Conservation (phyloP, 495 filamentous ascomycete species). For the Aspergillus panamensis region DNA sequence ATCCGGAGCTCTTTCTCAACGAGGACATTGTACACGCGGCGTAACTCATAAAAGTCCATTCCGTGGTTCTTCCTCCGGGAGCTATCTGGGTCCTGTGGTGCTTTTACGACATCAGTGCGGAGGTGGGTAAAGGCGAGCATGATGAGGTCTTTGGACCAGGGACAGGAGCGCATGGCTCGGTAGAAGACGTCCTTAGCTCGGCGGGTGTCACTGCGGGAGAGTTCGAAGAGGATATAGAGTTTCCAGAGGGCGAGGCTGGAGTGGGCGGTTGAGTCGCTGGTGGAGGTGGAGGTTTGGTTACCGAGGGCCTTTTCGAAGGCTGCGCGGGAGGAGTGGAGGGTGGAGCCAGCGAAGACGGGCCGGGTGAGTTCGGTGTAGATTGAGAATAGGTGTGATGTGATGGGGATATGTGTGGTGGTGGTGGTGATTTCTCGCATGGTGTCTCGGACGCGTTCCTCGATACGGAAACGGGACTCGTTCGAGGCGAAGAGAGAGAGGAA, state of each 20-base stretch:
- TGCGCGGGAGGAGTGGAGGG: slow-evolving; percentile 55
- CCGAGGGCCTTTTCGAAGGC: slow-evolving; percentile 69
- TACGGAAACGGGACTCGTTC: slow-evolving; percentile 62
- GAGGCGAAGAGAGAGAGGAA: slow-evolving; percentile 69
- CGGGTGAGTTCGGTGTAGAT: slow-evolving; percentile 62
- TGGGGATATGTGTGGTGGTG: slow-evolving; percentile 42
- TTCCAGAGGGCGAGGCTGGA: slow-evolving; percentile 59
- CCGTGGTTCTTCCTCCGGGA: slow-evolving; percentile 16
- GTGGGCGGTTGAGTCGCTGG: slow-evolving; percentile 32
- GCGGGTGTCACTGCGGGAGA: slow-evolving; percentile 29
- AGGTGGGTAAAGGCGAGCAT: slow-evolving; percentile 60
- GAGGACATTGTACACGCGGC: slow-evolving; percentile 47
- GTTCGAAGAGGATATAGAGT: slow-evolving; percentile 59
- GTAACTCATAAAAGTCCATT: slow-evolving; percentile 42
- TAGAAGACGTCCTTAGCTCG: slow-evolving; percentile 49
- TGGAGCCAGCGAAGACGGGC: slow-evolving; percentile 45
- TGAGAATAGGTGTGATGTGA: slow-evolving; percentile 54
- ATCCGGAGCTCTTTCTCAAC: slow-evolving; percentile 52
- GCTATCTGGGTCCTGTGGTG: background rate
- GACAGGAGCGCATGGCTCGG: slow-evolving; percentile 56
- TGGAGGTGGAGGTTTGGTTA: slow-evolving; percentile 27
- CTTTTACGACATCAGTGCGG: slow-evolving; percentile 22
- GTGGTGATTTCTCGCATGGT: slow-evolving; percentile 50
- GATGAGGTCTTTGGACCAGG: slow-evolving; percentile 70
- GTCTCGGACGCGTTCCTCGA: slow-evolving; percentile 69